Evolutionary conservation across 2,329 filamentous ascomycete species (phyloP).

Genomic region (Fusarium sp.): DNA sequence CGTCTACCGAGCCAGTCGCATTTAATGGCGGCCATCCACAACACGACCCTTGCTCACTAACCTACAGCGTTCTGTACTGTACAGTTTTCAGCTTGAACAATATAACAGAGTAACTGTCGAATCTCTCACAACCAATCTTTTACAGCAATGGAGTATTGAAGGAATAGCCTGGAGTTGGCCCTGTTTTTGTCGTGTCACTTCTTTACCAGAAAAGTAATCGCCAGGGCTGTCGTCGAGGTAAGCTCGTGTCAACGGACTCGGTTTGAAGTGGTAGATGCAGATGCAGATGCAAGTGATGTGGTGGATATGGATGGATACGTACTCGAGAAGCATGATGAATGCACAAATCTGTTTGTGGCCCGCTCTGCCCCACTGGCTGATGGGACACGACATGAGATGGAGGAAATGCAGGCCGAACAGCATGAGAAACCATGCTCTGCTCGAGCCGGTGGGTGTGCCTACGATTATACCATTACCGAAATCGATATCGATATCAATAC

Average conservation of each 20-base stretch:
- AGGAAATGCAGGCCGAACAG: not conserved
- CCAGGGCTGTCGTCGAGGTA: conserved; percentile 1
- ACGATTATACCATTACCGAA: not conserved
- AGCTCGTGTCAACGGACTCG: not conserved
- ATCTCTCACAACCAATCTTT: not conserved
- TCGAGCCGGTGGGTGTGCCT: conserved; percentile 6
- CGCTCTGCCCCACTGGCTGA: conserved; percentile 15
- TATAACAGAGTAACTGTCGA: not conserved
- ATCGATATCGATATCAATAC: too few relatives aligned
- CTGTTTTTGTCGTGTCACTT: not conserved
- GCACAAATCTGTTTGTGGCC: conserved; percentile 14
- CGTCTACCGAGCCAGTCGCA: conserved; percentile 38
- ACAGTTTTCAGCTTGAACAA: not conserved
- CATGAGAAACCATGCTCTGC: not conserved
- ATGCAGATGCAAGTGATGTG: conserved; percentile 8
- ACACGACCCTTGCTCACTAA: not conserved
- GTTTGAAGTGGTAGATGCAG: not conserved
- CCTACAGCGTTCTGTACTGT: not conserved
- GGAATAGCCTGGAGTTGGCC: not conserved
- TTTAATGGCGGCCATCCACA: conserved; percentile 14
- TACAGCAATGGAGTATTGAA: not conserved
- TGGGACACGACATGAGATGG: conserved; percentile 14
- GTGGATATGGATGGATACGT: not conserved
- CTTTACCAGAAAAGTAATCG: not conserved
- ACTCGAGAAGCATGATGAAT: conserved; percentile 10